phyloP scores from a whole-genome alignment of 495 filamentous ascomycete species.

The Cenococcum geophilum region DNA sequence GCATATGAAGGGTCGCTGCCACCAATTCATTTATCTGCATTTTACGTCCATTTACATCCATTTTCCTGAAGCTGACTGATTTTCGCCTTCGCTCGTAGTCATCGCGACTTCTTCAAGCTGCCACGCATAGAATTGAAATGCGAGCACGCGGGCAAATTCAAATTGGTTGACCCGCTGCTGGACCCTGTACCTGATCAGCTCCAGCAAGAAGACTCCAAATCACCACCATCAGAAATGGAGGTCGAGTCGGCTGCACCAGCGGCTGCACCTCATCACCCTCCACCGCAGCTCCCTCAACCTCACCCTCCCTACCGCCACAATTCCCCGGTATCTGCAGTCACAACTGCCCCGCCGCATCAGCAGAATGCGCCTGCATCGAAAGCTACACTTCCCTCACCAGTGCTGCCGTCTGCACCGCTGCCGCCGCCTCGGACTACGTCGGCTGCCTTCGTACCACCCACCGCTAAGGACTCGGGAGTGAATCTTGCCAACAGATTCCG shows the following conservation, averaged over 20 bases:
- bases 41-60: too few relatives aligned
- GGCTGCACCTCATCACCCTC: background rate
- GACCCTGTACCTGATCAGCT: background rate
- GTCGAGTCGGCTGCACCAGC: background rate
- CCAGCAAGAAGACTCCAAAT: constrained; percentile 2
- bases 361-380: constrained; percentile 4
- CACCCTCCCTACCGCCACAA: background rate
- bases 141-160: constrained; percentile 7
- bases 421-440: background rate
- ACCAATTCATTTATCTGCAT: too few relatives aligned
- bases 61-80: too few relatives aligned
- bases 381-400: background rate
- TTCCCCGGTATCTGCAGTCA: constrained; percentile 15
- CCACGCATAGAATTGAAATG: constrained; percentile 26
- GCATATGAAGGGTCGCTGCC: too few relatives aligned
- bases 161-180: background rate
- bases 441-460: background rate
- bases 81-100: constrained; percentile 6
- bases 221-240: background rate
- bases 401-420: background rate
- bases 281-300: constrained; percentile 1
- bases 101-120: constrained; percentile 30
- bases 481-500: constrained; percentile 18
- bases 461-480: constrained; percentile 5
- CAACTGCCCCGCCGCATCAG: constrained; percentile 12